Conservation (phyloP, 306 rosid genomes). For the Delonix regia region DNA sequence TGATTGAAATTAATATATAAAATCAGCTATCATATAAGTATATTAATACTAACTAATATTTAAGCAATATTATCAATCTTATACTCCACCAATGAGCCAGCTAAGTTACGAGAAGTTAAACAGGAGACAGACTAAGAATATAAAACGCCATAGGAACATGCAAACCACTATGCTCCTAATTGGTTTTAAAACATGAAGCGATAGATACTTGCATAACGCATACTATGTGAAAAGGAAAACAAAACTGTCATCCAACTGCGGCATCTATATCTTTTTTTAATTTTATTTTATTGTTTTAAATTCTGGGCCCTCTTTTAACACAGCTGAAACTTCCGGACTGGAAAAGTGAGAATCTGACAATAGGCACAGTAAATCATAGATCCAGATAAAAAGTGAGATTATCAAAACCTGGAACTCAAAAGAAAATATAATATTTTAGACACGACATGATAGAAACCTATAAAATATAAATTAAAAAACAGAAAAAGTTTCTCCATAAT, state of each 20-base stretch:
- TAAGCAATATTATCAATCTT: not conserved
- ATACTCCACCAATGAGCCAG: not conserved
- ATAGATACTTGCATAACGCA: not conserved
- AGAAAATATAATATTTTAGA: not conserved
- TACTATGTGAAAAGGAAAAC: not conserved
- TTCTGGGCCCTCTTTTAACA: not conserved
- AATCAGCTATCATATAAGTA: too few species aligned
- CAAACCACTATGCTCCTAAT: not conserved
- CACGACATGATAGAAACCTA: too few species aligned
- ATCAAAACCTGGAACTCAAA: not conserved
- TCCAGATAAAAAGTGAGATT: not conserved
- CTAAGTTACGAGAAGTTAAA: not conserved
- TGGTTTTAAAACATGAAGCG: not conserved
- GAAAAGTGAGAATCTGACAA: not conserved
- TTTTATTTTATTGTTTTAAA: too few species aligned
- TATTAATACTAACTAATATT: too few species aligned
- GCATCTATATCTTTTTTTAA: not conserved
- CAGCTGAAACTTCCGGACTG: not conserved
- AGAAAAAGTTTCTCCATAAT: too few species aligned
- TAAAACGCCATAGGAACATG: not conserved
- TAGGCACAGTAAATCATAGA: not conserved
- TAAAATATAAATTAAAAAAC: too few species aligned
- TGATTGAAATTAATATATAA: too few species aligned
- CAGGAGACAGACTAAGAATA: not conserved
- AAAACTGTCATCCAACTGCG: slow-evolving; percentile 4